Conservation (phyloP, 2,329 filamentous ascomycete species). For the Colletotrichum paranaense region DNA sequence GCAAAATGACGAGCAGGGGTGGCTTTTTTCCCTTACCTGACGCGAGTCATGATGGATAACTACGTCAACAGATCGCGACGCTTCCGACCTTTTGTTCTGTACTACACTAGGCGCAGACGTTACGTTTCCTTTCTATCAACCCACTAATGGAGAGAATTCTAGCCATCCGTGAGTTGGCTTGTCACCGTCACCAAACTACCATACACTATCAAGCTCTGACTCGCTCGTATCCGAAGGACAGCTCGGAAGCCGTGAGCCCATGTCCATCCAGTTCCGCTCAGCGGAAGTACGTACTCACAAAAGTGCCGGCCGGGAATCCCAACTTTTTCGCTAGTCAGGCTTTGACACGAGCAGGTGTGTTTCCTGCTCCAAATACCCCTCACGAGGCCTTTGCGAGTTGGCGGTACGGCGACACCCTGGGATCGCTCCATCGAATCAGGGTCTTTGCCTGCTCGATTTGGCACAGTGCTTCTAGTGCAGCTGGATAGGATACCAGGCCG, state of each 20-base stretch:
- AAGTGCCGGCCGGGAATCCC: slow-evolving; percentile 33
- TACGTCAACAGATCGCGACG: slow-evolving; percentile 21
- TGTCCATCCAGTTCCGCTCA: slow-evolving; percentile 15
- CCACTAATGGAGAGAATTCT: background rate
- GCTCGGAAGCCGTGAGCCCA: slow-evolving; percentile 29
- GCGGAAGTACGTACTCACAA: slow-evolving; percentile 27
- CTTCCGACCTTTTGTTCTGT: background rate
- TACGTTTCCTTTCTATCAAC: slow-evolving; percentile 19
- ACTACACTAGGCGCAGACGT: background rate
- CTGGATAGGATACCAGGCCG: slow-evolving; percentile 8
- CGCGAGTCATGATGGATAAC: slow-evolving; percentile 31
- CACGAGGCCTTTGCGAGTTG: slow-evolving; percentile 6
- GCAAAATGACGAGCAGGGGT: slow-evolving; percentile 26
- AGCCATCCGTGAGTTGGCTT: slow-evolving; percentile 18
- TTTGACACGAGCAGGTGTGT: slow-evolving; percentile 22
- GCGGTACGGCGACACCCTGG: slow-evolving; percentile 2
- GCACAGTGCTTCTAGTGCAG: slow-evolving; percentile 3
- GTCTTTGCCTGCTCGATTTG: slow-evolving; percentile 31
- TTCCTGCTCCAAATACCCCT: slow-evolving; percentile 30
- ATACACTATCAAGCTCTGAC: slow-evolving; percentile 26
- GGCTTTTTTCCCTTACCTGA: background rate
- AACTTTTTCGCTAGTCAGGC: slow-evolving; percentile 24
- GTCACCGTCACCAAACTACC: slow-evolving; percentile 18
- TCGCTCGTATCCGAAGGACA: slow-evolving; percentile 32
- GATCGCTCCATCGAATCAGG: slow-evolving; percentile 16